Evolutionary conservation across 129 eudicot species (phyloP), one percentile per base, ranked within the genome.

Genomic region (Ambrosia trifida): DNA sequence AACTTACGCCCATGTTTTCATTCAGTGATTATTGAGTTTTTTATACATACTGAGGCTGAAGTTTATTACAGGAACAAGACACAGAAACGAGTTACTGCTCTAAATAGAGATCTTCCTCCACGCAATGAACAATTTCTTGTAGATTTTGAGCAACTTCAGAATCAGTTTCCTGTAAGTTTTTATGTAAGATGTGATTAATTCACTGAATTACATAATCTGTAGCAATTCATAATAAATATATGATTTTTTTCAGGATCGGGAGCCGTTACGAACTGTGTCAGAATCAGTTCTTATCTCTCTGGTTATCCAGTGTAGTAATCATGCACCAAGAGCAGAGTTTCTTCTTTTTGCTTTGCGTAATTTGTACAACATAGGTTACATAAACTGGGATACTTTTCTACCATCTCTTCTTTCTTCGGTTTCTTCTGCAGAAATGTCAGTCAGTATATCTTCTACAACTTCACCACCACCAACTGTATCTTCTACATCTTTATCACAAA

Each of bases 281-380:
- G 98, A 94, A 78, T 85, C 96, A 40, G 90, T 90, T 54, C 85
- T 94, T 16, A 81, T 94, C 28, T 84, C 98, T 73, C 85, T 89
- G 72, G 93, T 94, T 80, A 84, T 94, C 73, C 96, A 94, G 75
- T 94, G 96, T 62, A 89, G 97, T 66, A 78, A 79, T 68, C 98
- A 94, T 77, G 95, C 98, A 71, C 98, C 98, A 62, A 77, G 96
- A 62, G 98, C 96, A 47, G 96, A 94, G 36, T 94, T 94, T 75
- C 75, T 94, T 74, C 95, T 89, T 13, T 94, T 89, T 82, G 96
- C 97, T 56, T 76, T 94, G 47, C 85, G 96, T 63, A 87, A 82
- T 85, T 79, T 94, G 79, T 89, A 88, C 81, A 77, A 73, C 77
- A 84, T 89, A 43, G 88, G 90, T 68, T 84, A 73, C 86, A 88